A percentile compares a stretch with the other conserved stretches of the same genome.
phyloP scores from a whole-genome alignment of 495 filamentous ascomycete genomes.

The Xylaria venustula region DNA sequence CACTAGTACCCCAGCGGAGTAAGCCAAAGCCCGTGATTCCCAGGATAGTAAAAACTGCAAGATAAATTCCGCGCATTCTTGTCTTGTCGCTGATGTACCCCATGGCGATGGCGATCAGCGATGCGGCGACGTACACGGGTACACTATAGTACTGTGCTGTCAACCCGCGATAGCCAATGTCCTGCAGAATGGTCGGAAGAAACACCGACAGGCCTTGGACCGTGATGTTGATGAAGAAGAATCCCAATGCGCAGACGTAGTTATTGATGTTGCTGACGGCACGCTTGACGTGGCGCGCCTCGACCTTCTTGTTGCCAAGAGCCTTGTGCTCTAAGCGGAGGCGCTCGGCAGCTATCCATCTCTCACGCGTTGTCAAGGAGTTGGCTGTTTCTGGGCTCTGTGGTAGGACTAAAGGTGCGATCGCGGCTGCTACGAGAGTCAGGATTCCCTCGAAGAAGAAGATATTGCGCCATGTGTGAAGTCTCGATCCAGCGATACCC shows the following conservation, averaged over 20 bases:
- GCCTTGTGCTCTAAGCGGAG: conserved; percentile 39
- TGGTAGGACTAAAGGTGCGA: conserved; percentile 54
- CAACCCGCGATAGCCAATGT: conserved; percentile 45
- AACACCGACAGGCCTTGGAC: conserved; percentile 52
- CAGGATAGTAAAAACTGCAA: conserved; percentile 42
- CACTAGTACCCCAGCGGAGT: conserved; percentile 27
- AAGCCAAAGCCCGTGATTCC: conserved; percentile 45
- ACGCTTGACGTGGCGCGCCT: conserved; percentile 34
- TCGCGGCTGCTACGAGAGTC: conserved; percentile 49
- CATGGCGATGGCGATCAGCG: conserved; percentile 55
- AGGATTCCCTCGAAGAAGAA: conserved; percentile 64
- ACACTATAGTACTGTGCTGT: conserved; percentile 49
- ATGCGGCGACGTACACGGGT: conserved; percentile 53
- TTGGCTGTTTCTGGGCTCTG: conserved; percentile 50
- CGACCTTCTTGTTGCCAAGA: conserved; percentile 35
- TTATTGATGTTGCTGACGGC: conserved; percentile 45
- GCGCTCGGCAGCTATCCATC: conserved; percentile 40
- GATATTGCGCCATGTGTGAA: conserved; percentile 63
- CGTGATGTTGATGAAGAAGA: conserved; percentile 54
- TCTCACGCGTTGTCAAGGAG: conserved; percentile 53
- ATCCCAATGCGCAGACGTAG: conserved; percentile 47
- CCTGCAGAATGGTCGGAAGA: conserved; percentile 49
- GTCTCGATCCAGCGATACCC: conserved; percentile 43
- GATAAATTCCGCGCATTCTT: conserved; percentile 61
- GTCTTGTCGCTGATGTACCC: conserved; percentile 59